These are phyloP conservation scores for Cetradonia linearis DNA, from an alignment of 495 filamentous ascomycete species.

Conservation along the genomic window DNA sequence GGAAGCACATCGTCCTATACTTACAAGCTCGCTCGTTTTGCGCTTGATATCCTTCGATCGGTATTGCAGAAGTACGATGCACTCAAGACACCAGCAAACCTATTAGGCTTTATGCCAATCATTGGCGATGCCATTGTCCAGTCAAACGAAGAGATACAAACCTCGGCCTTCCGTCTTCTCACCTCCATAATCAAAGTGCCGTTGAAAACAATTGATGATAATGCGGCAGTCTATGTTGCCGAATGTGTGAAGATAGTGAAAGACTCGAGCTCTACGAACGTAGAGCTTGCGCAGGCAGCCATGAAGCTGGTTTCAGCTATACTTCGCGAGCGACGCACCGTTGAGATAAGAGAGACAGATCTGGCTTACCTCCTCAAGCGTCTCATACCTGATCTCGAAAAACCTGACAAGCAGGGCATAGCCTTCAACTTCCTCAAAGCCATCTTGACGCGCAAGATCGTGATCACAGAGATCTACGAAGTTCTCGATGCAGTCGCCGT, in stretches of 20 bases:
- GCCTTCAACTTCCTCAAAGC: slow-evolving; percentile 88
- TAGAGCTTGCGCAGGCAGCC: slow-evolving; percentile 72
- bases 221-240: slow-evolving; percentile 65
- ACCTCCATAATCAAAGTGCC: slow-evolving; percentile 78
- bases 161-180: slow-evolving; percentile 72
- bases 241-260: slow-evolving; percentile 76
- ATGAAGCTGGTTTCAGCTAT: slow-evolving; percentile 79
- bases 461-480: slow-evolving; percentile 84
- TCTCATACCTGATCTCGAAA: slow-evolving; percentile 79
- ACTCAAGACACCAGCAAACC: slow-evolving; percentile 65
- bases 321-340: slow-evolving; percentile 65
- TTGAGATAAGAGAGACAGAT: slow-evolving; percentile 66
- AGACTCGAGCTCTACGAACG: slow-evolving; percentile 61
- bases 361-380: slow-evolving; percentile 76
- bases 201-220: slow-evolving; percentile 55
- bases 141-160: slow-evolving; percentile 79
- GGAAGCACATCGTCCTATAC: slow-evolving; percentile 62
- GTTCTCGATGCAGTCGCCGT: slow-evolving; percentile 73
- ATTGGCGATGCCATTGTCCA: slow-evolving; percentile 76
- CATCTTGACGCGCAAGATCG: slow-evolving; percentile 70
- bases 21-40: slow-evolving; percentile 77
- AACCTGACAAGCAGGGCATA: slow-evolving; percentile 79
- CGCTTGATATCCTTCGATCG: slow-evolving; percentile 72
- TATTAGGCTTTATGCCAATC: slow-evolving; percentile 76
- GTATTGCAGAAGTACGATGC: slow-evolving; percentile 70